phyloP scores from a whole-genome alignment of 306 rosid species.

The Prunus armeniaca region DNA sequence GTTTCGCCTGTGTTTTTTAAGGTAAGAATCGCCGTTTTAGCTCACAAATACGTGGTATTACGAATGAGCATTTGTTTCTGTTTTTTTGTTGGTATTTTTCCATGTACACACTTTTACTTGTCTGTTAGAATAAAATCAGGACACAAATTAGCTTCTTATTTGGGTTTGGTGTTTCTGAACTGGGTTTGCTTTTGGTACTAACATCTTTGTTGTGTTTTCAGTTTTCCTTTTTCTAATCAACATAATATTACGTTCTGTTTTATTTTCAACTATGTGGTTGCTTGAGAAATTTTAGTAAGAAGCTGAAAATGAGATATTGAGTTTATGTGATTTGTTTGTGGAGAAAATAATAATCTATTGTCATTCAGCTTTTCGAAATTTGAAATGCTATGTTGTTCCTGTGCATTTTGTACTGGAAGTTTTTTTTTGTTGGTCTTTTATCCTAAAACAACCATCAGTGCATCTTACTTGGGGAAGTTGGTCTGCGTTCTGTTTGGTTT shows the following conservation, averaged over 20 bases:
- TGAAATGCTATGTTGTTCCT: neutral
- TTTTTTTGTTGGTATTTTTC: constrained; percentile 2
- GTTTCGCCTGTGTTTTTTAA: constrained; percentile 9
- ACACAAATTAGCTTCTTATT: neutral
- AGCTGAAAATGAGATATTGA: constrained; percentile 10
- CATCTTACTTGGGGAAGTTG: constrained; percentile 1
- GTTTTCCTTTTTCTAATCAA: neutral
- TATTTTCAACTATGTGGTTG: neutral
- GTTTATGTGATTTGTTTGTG: neutral
- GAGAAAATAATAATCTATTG: neutral
- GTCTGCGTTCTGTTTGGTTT: neutral
- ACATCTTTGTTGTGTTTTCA: neutral
- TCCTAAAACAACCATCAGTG: neutral
- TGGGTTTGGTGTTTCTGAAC: neutral
- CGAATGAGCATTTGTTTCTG: constrained; percentile 7
- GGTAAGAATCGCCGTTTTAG: constrained; percentile 10
- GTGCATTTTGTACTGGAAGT: neutral
- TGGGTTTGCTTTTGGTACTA: neutral
- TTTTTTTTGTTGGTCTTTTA: neutral
- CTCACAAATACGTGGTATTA: constrained; percentile 1
- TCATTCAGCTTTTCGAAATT: neutral
- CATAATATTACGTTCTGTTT: neutral
- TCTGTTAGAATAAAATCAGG: constrained; percentile 9
- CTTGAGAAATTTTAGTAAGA: constrained; percentile 1
- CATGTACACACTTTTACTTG: neutral